Percentiles rank a stretch among this genome's conserved stretches.
Conservation (phyloP, 371 early-diverging fungal genomes). For the Saksenaea oblongispora region DNA sequence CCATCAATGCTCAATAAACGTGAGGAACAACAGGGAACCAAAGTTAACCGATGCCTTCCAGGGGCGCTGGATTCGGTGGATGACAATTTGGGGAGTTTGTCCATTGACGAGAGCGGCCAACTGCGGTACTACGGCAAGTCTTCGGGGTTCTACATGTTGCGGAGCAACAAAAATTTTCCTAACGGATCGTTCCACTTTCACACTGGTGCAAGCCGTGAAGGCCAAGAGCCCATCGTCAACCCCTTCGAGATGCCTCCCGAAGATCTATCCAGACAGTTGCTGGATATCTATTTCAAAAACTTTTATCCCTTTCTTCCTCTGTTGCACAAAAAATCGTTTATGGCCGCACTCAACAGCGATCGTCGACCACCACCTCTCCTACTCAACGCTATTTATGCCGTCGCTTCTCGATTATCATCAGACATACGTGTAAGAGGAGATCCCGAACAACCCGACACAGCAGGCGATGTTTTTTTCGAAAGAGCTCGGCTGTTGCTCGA, state of each 20-base stretch:
- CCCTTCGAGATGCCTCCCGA: conserved; percentile 59
- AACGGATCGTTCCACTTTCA: conserved; percentile 39
- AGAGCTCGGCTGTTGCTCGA: conserved; percentile 43
- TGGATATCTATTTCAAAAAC: conserved; percentile 67
- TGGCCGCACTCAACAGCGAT: conserved; percentile 34
- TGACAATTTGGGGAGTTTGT: conserved; percentile 29
- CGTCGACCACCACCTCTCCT: conserved; percentile 53
- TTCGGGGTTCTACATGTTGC: conserved; percentile 52
- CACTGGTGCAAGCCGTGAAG: conserved; percentile 16
- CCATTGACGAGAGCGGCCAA: conserved; percentile 48
- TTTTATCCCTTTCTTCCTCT: conserved; percentile 71
- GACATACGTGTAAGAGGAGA: conserved; percentile 40
- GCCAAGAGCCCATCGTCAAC: conserved; percentile 12
- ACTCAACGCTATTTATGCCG: conserved; percentile 47
- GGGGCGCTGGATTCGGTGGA: conserved; percentile 4
- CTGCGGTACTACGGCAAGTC: conserved; percentile 51
- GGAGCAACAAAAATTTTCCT: conserved; percentile 35
- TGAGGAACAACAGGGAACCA: background rate
- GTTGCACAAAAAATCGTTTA: conserved; percentile 68
- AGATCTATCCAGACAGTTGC: conserved; percentile 63
- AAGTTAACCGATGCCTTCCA: background rate
- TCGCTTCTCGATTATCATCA: conserved; percentile 45
- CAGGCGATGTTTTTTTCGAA: conserved; percentile 50
- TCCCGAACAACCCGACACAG: conserved; percentile 38
- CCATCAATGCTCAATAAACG: conserved; percentile 8